Percentiles rank a stretch among this genome's conserved stretches.
These are phyloP conservation scores for Pythium pyrilobum DNA, from an alignment of 352 stramenopile genomes.

Conservation along the genomic window DNA sequence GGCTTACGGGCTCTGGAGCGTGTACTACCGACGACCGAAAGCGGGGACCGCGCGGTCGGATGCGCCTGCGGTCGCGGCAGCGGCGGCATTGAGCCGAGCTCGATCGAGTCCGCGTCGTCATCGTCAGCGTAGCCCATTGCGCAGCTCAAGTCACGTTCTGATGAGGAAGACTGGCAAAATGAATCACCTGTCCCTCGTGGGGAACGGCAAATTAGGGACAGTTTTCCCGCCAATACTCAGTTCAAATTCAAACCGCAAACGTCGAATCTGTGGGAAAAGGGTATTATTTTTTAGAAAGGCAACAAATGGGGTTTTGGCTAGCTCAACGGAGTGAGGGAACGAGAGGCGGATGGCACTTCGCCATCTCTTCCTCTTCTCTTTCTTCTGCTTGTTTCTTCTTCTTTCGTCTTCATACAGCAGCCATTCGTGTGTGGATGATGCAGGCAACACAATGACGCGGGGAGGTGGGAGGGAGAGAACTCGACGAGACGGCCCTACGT, in stretches of 20 bases:
- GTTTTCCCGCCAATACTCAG: neutral
- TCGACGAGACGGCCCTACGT: no score
- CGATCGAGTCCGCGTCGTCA: slow-evolving; percentile 8
- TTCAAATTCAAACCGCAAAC: slow-evolving; percentile 1
- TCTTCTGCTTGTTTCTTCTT: no score
- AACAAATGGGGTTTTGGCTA: no score
- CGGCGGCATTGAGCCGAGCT: slow-evolving; percentile 48
- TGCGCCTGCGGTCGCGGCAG: slow-evolving; percentile 34
- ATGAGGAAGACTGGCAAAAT: neutral
- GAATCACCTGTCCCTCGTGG: neutral
- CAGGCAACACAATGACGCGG: no score
- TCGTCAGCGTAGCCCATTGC: slow-evolving; percentile 24
- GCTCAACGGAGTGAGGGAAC: no score
- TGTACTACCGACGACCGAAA: slow-evolving; percentile 3
- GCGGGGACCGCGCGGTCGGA: slow-evolving; percentile 12
- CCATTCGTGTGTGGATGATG: no score
- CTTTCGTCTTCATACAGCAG: no score
- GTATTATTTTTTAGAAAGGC: no score
- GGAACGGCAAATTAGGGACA: neutral
- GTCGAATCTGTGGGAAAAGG: no score
- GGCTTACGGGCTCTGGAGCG: neutral
- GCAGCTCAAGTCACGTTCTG: neutral
- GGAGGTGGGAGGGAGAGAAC: no score
- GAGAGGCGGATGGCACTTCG: no score
- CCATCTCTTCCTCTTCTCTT: no score